Percentiles rank a stretch among this genome's conserved stretches.
These are phyloP conservation scores for Phytophthora colocasiae DNA, from an alignment of 352 stramenopile genomes.

Conservation along the genomic window DNA sequence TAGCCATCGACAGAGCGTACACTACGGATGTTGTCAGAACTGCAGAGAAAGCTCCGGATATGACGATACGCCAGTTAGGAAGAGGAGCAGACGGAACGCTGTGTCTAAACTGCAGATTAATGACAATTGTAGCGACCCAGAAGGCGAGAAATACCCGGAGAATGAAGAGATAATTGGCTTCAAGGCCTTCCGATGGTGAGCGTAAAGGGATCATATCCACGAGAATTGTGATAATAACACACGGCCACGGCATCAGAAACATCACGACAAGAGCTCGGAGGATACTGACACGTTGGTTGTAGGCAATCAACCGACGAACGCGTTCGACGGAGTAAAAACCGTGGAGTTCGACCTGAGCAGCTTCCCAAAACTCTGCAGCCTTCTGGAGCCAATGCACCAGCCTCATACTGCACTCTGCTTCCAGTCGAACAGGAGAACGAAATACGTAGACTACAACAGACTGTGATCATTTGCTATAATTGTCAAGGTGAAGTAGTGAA, in stretches of 20 bases:
- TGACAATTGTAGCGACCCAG: slow-evolving; percentile 30
- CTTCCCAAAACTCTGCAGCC: slow-evolving; percentile 9
- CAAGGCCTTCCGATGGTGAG: not conserved
- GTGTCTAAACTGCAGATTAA: slow-evolving; percentile 30
- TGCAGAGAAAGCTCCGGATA: slow-evolving; percentile 11
- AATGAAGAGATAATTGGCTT: slow-evolving; percentile 3
- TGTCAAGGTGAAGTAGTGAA: not conserved
- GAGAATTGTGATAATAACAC: not conserved
- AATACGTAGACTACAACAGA: not conserved
- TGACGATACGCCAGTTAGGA: not conserved
- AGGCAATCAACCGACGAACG: not conserved
- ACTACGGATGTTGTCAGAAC: slow-evolving; percentile 1
- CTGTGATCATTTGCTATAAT: not conserved
- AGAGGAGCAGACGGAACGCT: slow-evolving; percentile 30
- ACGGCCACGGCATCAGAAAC: slow-evolving; percentile 1
- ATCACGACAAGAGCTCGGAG: slow-evolving; percentile 10
- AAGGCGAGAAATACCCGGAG: slow-evolving; percentile 13
- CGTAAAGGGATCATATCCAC: slow-evolving; percentile 1
- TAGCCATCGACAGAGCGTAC: slow-evolving; percentile 13
- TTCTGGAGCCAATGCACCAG: slow-evolving; percentile 2
- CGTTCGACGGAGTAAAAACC: slow-evolving; percentile 29
- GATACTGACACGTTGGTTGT: not conserved
- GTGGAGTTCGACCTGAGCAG: slow-evolving; percentile 25
- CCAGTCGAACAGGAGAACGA: too few relatives aligned
- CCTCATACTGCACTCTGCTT: not conserved